Evolutionary conservation across 768 basidiomycete species (phyloP), one percentile per base, ranked within the genome.

Genomic region (Amanita subjunquillea): DNA sequence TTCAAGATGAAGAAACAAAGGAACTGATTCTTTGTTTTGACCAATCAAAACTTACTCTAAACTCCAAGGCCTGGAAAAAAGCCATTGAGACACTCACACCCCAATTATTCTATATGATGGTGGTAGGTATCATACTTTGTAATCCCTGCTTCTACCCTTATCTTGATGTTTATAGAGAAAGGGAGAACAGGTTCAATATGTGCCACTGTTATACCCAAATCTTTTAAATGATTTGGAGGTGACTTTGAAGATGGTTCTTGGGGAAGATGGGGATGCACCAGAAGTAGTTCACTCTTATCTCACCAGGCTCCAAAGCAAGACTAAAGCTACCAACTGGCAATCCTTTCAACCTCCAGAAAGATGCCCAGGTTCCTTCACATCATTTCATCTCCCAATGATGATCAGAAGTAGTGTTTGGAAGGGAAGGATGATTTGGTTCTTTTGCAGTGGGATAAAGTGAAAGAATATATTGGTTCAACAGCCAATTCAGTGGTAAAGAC

Each of bases 1-100:
- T 54, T 37, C 54, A 50, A 50, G 54, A 44, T 36, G 54, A 54
- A 49, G 30, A 50, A 41, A 54, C 48, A 4, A 50, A 50, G 39
- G 54, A 54, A 32, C 34, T 50, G 54, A 54, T 54, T 43, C 47
- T 54, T 50, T 25, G 36, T 50, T n/a, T 32, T 6, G 13, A 41
- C 29, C 53, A 54, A 54, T 39, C 38, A 45, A 54, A 54, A 54
- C 32, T 37, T 47, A 30, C 27, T 17, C 47, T n/a, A 42, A 29
- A 39, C 4, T 40, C 47, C 15, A 13, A 20, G 27, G 20, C 47
- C 42, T 54, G 53, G 47, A 37, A 17, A 38, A 20, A 20, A 17
- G 53, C 53, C 27, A 6, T 54, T 27, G 5, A 48, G 15, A 20
- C 47, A 5, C 23, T 54, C 23, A 49, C n/a, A 41, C 53, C 47